A percentile compares a stretch with the other conserved stretches of the same genome.
Conservation (phyloP, 164 flowering plant species). For the Stephania yunnanensis region DNA sequence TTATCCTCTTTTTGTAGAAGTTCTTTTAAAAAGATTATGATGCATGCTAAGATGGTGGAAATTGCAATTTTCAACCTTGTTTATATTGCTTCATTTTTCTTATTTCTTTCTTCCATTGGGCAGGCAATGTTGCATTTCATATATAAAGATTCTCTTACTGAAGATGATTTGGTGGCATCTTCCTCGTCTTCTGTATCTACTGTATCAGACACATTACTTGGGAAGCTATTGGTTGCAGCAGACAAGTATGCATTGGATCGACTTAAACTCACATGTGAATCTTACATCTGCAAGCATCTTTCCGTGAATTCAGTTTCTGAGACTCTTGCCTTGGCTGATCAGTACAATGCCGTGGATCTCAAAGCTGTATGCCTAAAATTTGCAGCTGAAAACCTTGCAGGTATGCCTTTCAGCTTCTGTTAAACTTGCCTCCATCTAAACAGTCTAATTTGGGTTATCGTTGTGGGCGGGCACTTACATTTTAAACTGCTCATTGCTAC, state of each 20-base stretch:
- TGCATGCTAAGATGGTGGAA: background rate
- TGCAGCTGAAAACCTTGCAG: slow-evolving; percentile 77
- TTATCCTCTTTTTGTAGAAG: background rate
- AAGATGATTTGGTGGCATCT: slow-evolving; percentile 47
- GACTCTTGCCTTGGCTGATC: slow-evolving; percentile 63
- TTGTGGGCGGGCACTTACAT: too few relatives aligned
- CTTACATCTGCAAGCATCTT: slow-evolving; percentile 63
- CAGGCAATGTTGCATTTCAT: slow-evolving; percentile 91
- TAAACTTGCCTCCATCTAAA: background rate
- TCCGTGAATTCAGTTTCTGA: slow-evolving; percentile 62
- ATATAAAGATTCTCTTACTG: slow-evolving; percentile 64
- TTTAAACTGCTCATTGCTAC: too few relatives aligned
- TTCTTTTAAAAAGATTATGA: background rate
- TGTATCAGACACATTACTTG: slow-evolving; percentile 53
- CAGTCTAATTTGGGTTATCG: too few relatives aligned
- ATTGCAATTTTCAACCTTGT: background rate
- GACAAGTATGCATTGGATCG: slow-evolving; percentile 63
- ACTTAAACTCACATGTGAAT: slow-evolving; percentile 66
- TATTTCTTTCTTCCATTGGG: slow-evolving; percentile 6
- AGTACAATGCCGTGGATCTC: slow-evolving; percentile 51
- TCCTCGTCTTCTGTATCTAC: slow-evolving; percentile 44
- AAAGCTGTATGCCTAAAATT: slow-evolving; percentile 73
- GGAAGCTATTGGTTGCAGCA: slow-evolving; percentile 70
- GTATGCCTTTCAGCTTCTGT: slow-evolving; percentile 31
- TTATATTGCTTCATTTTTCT: background rate